phyloP scores from a whole-genome alignment of 1,139 yeast genomes.

The Scheffersomyces titani region DNA sequence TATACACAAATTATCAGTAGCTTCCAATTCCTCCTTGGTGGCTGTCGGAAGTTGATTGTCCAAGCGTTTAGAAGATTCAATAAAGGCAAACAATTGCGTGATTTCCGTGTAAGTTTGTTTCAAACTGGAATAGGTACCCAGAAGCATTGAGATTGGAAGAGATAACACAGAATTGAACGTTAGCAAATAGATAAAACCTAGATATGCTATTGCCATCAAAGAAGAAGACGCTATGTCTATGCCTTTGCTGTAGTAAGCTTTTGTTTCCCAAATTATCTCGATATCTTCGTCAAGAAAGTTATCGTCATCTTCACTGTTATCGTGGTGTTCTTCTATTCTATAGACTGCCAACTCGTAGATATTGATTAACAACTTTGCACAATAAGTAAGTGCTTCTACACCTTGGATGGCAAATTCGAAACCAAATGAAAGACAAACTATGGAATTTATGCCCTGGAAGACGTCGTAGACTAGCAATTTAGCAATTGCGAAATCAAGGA shows the following conservation, averaged over 20 bases:
- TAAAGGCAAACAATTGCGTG: constrained; percentile 52
- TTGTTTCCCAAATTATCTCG: constrained; percentile 64
- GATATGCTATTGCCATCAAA: constrained; percentile 37
- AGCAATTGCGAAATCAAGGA: constrained; percentile 55
- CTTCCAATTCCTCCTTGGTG: constrained; percentile 58
- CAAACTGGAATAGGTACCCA: constrained; percentile 63
- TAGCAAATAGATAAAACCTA: constrained; percentile 37
- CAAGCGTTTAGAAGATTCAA: constrained; percentile 64
- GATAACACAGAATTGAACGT: constrained; percentile 54
- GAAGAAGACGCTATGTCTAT: constrained; percentile 55
- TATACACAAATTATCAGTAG: constrained; percentile 67
- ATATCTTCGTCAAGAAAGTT: constrained; percentile 10
- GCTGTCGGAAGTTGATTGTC: constrained; percentile 66
- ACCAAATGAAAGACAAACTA: constrained; percentile 62
- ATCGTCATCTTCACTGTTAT: constrained; percentile 8
- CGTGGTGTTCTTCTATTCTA: constrained; percentile 10
- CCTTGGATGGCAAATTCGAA: constrained; percentile 73
- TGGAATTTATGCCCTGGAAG: constrained; percentile 51
- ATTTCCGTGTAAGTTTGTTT: constrained; percentile 51
- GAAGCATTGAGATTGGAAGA: constrained; percentile 66
- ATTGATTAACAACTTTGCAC: constrained; percentile 54
- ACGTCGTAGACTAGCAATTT: constrained; percentile 60
- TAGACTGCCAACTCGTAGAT: constrained; percentile 54
- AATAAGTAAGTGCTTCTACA: constrained; percentile 52
- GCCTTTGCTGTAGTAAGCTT: constrained; percentile 59